Percentiles rank a stretch among this genome's conserved stretches.
Evolutionary conservation across 1,284 basidiomycete species (phyloP).

Genomic region (Pascua sp.): DNA sequence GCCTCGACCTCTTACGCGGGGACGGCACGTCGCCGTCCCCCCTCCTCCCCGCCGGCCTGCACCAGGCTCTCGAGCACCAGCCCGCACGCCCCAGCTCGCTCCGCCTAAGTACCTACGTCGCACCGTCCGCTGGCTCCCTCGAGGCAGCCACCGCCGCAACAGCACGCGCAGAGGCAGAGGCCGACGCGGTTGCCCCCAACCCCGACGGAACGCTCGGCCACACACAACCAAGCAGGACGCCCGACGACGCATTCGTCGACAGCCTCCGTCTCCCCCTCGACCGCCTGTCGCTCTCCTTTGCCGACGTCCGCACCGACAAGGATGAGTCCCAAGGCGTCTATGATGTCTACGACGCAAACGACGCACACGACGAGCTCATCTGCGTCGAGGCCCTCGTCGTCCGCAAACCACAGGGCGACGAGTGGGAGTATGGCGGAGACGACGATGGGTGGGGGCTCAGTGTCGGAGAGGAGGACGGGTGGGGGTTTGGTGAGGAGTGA

Average conservation of each 20-base stretch:
- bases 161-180: too few species aligned
- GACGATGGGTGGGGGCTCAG: constrained; percentile 33
- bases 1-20: constrained; percentile 42
- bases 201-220: too few species aligned
- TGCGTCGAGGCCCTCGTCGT: constrained; percentile 50
- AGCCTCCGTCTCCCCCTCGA: constrained; percentile 42
- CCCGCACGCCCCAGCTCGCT: constrained; percentile 12
- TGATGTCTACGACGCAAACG: background rate
- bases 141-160: too few species aligned
- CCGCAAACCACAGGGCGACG: constrained; percentile 32
- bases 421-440: constrained; percentile 22
- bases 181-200: too few species aligned
- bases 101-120: constrained; percentile 18
- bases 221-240: background rate
- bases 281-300: constrained; percentile 43
- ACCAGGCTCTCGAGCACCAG: constrained; percentile 7
- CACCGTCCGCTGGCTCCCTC: background rate
- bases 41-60: background rate
- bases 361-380: constrained; percentile 31
- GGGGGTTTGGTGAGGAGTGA: constrained; percentile 28
- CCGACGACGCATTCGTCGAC: constrained; percentile 27
- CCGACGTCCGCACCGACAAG: constrained; percentile 28
- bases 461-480: constrained; percentile 24
- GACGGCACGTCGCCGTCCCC: constrained; percentile 33
- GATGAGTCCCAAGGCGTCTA: background rate